These are phyloP conservation scores for Nicotiana rustica DNA, from an alignment of 305 asterid genomes.

Conservation along the genomic window DNA sequence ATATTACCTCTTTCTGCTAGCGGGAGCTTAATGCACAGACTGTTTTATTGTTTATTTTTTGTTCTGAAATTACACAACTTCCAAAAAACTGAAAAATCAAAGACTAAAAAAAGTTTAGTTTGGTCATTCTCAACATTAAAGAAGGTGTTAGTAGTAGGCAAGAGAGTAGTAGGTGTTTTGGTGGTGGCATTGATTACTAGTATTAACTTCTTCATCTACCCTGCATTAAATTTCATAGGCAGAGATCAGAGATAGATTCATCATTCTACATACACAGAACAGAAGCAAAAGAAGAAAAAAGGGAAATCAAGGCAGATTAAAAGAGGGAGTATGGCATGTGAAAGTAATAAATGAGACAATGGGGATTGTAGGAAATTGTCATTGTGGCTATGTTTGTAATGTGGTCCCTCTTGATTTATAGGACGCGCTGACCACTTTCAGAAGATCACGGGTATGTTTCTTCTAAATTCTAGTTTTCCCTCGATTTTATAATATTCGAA, in stretches of 20 bases:
- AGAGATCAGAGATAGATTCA: conserved; percentile 5
- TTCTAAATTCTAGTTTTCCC: background rate
- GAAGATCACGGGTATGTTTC: background rate
- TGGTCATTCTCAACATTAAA: conserved; percentile 40
- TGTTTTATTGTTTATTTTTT: background rate
- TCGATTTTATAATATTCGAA: too few species aligned
- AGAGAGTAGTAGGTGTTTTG: background rate
- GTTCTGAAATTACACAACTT: background rate
- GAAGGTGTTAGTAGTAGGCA: conserved; percentile 7
- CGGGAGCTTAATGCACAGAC: too few species aligned
- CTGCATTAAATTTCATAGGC: conserved; percentile 26
- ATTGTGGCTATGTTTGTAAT: background rate
- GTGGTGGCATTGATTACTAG: conserved; percentile 22
- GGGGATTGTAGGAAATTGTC: conserved; percentile 25
- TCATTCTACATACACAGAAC: conserved; percentile 10
- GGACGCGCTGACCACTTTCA: background rate
- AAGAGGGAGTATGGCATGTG: conserved; percentile 40
- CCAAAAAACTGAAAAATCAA: background rate
- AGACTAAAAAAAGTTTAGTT: background rate
- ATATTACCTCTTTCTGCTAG: background rate
- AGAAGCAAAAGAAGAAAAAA: background rate
- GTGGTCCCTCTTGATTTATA: background rate
- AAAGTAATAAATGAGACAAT: conserved; percentile 46
- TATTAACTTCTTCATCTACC: conserved; percentile 13
- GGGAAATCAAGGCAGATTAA: background rate